Evolutionary conservation across 345 rosid genomes (phyloP), one percentile per base, ranked within the genome.

Genomic region (Cardamine chenopodiifolia): DNA sequence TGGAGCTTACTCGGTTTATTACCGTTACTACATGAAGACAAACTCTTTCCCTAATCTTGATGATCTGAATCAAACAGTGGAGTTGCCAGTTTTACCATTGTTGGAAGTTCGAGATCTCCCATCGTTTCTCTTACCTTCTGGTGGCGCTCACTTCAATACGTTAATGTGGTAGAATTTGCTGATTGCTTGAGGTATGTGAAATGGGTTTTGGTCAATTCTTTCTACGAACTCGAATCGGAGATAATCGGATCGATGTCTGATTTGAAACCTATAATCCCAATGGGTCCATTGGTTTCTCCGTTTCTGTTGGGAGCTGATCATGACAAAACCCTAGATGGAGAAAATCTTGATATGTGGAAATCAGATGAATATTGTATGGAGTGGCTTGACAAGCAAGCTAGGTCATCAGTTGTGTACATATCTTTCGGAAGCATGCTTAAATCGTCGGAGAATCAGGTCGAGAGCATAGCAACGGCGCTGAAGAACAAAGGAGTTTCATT

Each of bases 281-380:
- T 89, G 7, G 92, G 89, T 44, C 90, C 90, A n/a, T 42, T 90
- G 18, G 90, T 86, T 57, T 82, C 90, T n/a, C 80, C 86, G 0
- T 75, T 39, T 32, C 39, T 82, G 42, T 55, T 86, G 25, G 83
- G 79, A 31, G 62, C 34, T 65, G 55, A 76, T 53, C 75, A 77
- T 25, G 63, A 64, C 0, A 7, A 69, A 62, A 39, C 47, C 49
- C 62, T 6, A 0, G 63, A 56, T 0, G 67, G 4, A 5, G 70
- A 68, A 10, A 83, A 48, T 32, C 62, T 79, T 17, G 84, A 82
- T 48, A 10, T 79, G 74, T 82, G 85, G 84, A 78, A 32, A 4
- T 59, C 75, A 1, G 84, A 81, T 39, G 82, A 37, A 61, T 49
- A 68, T 11, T 87, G 90, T 80, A 73, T 85, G 11, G 76, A 83